Conservation (phyloP, 2,329 filamentous ascomycete species). For the Oidium heveae region DNA sequence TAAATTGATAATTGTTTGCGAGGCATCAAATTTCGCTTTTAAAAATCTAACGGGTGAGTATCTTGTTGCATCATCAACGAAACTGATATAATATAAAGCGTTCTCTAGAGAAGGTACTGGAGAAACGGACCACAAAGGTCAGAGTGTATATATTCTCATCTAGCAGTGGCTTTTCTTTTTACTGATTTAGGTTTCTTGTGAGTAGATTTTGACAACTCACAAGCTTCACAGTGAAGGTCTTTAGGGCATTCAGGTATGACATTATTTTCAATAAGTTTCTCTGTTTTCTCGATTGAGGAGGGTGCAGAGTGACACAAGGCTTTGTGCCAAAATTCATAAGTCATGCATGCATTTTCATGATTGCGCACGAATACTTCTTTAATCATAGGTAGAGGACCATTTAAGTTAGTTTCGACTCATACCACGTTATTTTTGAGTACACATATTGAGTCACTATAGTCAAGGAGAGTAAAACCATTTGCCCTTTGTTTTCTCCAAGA, state of each 20-base stretch:
- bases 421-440: background rate
- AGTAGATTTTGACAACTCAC: background rate
- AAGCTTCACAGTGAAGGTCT: background rate
- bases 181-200: background rate
- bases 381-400: background rate
- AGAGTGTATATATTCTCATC: background rate
- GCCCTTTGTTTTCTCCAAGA: background rate
- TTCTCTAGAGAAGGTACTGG: background rate
- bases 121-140: background rate
- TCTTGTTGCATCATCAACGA: background rate
- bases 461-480: background rate
- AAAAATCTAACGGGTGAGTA: background rate
- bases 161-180: background rate
- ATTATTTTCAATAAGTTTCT: background rate
- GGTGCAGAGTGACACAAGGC: background rate
- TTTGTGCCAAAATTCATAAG: background rate
- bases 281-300: background rate
- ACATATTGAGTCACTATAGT: background rate
- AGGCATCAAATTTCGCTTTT: background rate
- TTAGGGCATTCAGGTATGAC: background rate
- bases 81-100: background rate
- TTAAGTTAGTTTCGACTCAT: background rate
- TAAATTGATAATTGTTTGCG: background rate
- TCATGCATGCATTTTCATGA: background rate
- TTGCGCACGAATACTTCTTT: background rate